Conservation (phyloP, 176 grass and related monocot species). For the Raddia distichophylla region DNA sequence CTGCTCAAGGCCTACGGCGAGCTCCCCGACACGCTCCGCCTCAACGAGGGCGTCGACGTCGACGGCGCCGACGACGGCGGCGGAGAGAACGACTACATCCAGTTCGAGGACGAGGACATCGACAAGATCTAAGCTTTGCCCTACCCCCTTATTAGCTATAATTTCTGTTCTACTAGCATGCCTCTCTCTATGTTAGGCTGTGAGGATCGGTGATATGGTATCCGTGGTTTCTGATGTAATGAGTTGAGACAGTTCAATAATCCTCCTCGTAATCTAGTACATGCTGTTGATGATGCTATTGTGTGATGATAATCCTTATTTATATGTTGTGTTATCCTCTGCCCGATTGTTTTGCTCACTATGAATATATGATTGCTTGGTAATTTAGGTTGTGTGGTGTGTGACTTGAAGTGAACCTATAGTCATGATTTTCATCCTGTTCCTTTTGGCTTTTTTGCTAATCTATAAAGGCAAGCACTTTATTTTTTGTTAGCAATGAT, state of each 20-base stretch:
- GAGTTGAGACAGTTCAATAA: constrained; percentile 37
- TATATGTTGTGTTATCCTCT: no score
- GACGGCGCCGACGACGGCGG: constrained; percentile 58
- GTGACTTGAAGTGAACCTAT: no score
- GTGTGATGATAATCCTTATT: background rate
- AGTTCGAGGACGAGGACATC: constrained; percentile 92
- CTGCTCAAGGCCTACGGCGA: constrained; percentile 83
- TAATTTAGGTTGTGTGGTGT: no score
- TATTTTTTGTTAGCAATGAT: no score
- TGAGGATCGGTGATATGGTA: constrained; percentile 11
- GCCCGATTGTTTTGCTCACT: background rate
- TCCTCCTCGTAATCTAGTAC: constrained; percentile 15
- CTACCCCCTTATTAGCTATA: background rate
- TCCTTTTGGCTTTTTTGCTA: no score
- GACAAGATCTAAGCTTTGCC: constrained; percentile 63
- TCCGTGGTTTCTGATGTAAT: background rate
- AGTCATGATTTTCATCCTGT: no score
- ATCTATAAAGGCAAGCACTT: no score
- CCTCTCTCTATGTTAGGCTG: background rate
- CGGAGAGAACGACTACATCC: constrained; percentile 60
- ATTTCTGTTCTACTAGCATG: background rate
- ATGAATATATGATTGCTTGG: no score
- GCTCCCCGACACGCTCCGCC: constrained; percentile 68
- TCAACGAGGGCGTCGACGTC: constrained; percentile 81
- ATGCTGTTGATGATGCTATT: constrained; percentile 4